Percentiles rank a stretch among this genome's conserved stretches.
phyloP scores from a whole-genome alignment of 768 basidiomycete genomes.

The Tricholoma saponaceum region DNA sequence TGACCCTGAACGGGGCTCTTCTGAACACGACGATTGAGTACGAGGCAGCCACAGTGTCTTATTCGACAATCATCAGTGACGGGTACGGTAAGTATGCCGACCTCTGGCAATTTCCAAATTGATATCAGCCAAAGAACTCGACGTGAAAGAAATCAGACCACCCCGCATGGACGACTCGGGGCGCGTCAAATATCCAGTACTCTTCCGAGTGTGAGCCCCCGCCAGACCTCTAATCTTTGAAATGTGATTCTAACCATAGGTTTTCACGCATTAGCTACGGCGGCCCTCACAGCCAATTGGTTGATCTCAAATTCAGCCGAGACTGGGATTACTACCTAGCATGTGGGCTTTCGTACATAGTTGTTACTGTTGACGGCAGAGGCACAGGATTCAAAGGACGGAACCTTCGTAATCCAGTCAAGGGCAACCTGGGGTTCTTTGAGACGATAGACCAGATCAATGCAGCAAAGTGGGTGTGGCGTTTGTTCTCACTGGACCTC shows the following conservation, averaged over 20 bases:
- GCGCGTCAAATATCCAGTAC: slow-evolving; percentile 91
- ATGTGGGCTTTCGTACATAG: slow-evolving; percentile 75
- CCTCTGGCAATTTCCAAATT: slow-evolving; percentile 6
- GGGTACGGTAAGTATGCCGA: slow-evolving; percentile 60
- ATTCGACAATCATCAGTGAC: slow-evolving; percentile 74
- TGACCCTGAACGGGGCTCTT: slow-evolving; percentile 70
- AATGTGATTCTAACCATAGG: slow-evolving; percentile 1
- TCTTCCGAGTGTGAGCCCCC: slow-evolving; percentile 73
- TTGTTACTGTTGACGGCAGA: slow-evolving; percentile 88
- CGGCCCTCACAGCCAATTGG: slow-evolving; percentile 82
- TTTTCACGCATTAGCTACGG: slow-evolving; percentile 59
- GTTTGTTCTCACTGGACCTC: slow-evolving; percentile 3
- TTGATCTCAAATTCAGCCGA: slow-evolving; percentile 58
- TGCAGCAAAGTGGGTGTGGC: slow-evolving; percentile 67
- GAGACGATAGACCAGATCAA: slow-evolving; percentile 90
- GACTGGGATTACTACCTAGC: slow-evolving; percentile 90
- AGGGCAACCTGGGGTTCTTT: slow-evolving; percentile 81
- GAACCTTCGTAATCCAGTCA: slow-evolving; percentile 80
- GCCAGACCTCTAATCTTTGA: slow-evolving; percentile 9
- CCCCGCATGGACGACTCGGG: slow-evolving; percentile 93
- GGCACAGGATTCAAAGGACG: slow-evolving; percentile 93
- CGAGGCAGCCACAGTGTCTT: slow-evolving; percentile 63
- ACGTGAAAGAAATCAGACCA: slow-evolving; percentile 88
- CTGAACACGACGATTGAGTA: slow-evolving; percentile 62
- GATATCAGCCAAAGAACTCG: slow-evolving; percentile 56